These are phyloP conservation scores for Podaxis sp. DNA, from an alignment of 768 basidiomycete genomes.

Conservation along the genomic window DNA sequence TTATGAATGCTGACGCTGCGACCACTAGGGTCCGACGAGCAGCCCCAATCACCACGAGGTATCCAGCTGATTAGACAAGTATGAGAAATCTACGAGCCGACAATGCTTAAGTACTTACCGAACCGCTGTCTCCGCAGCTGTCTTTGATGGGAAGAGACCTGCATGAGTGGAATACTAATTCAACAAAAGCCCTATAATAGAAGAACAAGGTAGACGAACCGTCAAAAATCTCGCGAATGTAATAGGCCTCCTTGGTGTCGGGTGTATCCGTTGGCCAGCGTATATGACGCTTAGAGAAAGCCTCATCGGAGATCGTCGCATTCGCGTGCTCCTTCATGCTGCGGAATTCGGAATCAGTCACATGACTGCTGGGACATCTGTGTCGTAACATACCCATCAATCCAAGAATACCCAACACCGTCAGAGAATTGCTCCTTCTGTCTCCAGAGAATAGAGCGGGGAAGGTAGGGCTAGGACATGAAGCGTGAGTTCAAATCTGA, in stretches of 20 bases:
- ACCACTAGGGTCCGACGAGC: constrained; percentile 90
- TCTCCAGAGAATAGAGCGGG: constrained; percentile 91
- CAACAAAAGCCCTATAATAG: not conserved
- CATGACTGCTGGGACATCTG: not conserved
- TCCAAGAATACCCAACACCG: constrained; percentile 98
- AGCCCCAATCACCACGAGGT: constrained; percentile 96
- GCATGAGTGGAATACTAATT: constrained; percentile 12
- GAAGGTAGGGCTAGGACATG: constrained; percentile 74
- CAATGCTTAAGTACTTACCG: constrained; percentile 46
- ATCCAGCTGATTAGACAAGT: constrained; percentile 61
- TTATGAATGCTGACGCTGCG: constrained; percentile 95
- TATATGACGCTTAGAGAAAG: constrained; percentile 63
- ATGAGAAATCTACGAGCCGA: constrained; percentile 9
- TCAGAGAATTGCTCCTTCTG: constrained; percentile 99
- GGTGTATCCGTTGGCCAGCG: constrained; percentile 81
- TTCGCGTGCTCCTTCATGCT: constrained; percentile 91
- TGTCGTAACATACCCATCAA: constrained; percentile 67
- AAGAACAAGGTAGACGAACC: constrained; percentile 30
- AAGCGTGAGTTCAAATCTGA: not conserved
- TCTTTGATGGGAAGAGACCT: constrained; percentile 80
- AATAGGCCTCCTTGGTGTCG: constrained; percentile 96
- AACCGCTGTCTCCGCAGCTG: constrained; percentile 89
- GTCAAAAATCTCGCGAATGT: constrained; percentile 90
- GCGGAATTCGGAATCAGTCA: constrained; percentile 10
- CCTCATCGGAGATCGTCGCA: constrained; percentile 72